A percentile compares a stretch with the other conserved stretches of the same genome.
Conservation (phyloP, 2,329 filamentous ascomycete species). For the Gyromitra esculenta region DNA sequence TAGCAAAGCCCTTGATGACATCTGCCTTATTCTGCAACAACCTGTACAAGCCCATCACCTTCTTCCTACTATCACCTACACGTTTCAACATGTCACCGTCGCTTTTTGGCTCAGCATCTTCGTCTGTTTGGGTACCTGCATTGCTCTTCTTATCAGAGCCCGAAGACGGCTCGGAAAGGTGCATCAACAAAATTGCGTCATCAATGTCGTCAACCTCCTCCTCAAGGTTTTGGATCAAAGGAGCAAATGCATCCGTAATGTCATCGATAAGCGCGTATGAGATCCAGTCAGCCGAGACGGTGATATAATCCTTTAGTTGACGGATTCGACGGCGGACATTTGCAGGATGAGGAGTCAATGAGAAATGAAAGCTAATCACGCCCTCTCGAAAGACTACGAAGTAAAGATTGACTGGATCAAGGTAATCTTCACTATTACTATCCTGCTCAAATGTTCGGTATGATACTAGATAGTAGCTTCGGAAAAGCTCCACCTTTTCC, state of each 20-base stretch:
- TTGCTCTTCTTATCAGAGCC: constrained; percentile 59
- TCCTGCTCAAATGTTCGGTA: constrained; percentile 98
- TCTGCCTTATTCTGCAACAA: constrained; percentile 96
- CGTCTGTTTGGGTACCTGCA: constrained; percentile 19
- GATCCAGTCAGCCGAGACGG: constrained; percentile 95
- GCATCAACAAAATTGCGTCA: constrained; percentile 84
- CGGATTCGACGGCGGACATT: constrained; percentile 94
- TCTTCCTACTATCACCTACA: constrained; percentile 93
- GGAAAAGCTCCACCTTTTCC: constrained; percentile 97
- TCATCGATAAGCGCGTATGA: constrained; percentile 87
- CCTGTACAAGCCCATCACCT: constrained; percentile 94
- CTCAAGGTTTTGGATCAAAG: constrained; percentile 90
- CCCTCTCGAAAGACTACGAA: constrained; percentile 96
- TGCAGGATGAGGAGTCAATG: constrained; percentile 92
- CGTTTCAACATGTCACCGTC: constrained; percentile 87
- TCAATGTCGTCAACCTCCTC: constrained; percentile 98
- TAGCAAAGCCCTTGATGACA: constrained; percentile 98
- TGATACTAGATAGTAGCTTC: constrained; percentile 98
- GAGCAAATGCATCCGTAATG: constrained; percentile 95
- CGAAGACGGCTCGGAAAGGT: constrained; percentile 66
- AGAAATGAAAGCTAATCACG: constrained; percentile 95
- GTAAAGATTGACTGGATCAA: constrained; percentile 97
- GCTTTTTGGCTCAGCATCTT: constrained; percentile 44
- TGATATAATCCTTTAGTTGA: constrained; percentile 91
- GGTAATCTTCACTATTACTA: constrained; percentile 83